Base-by-base conservation (phyloP, 2,329 filamentous ascomycete genomes). In the Macrophomina tecta region DNA sequence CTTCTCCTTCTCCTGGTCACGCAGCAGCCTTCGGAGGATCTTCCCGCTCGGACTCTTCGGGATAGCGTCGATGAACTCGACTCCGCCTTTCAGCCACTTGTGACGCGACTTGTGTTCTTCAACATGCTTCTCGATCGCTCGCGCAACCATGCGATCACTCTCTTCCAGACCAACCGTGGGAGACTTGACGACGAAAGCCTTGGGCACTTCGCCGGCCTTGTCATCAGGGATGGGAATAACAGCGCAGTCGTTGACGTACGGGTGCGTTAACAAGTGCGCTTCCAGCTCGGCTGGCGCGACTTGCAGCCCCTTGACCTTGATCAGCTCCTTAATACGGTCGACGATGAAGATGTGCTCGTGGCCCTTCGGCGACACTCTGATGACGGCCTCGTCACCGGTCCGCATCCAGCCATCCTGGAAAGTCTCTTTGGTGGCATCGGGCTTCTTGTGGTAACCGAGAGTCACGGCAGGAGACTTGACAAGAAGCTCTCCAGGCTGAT, bases 401-500 rank as follows among this genome's bases (percentile, higher is more conserved):
- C 86, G 87, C 84, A 97, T 88, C 87, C 92, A 95, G 1, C 82
- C 81, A 68, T 93, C 89, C 1, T 89, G 83, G 73, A 93, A 97
- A 0, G 93, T 95, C 75, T 96, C 92, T 62, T 86, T 83, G 23
- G 89, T 96, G 3, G 94, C 93, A 73, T 91, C 90, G 52, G 91
- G 89, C 74, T 97, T 97, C 80, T 96, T 91, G 64, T 97, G 81
- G 72, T 97, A 97, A 0, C 94, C 94, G 0, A 97, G 79, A 0
- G 91, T 89, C 1, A 96, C 87, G 0, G 89, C 89, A 0, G 93
- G 93, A 0, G 87, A 88, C 75, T 92, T 91, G 28, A 97, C 86
- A 18, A 92, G 84, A 14, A 97, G 85, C 78, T 97, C 94, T 42
- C 94, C 94, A 0, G 90, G 91, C 53, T 88, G 87, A 69, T 94